A percentile compares a stretch with the other conserved stretches of the same genome.
Evolutionary conservation across 192 early-diverging fungal species (phyloP).

Genomic region (Podila minutissima): DNA sequence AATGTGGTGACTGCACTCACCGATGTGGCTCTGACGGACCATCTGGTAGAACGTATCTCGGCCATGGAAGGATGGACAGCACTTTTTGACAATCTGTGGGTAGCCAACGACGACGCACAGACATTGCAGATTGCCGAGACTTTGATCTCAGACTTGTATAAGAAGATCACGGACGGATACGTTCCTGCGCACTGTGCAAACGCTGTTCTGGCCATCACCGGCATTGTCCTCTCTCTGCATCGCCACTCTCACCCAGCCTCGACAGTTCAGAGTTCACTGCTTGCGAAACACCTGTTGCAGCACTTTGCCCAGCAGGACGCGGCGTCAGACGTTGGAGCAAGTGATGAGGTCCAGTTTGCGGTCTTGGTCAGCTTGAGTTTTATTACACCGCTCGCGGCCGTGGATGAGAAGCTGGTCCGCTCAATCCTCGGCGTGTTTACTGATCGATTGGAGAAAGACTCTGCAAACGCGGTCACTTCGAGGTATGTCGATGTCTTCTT

Average conservation of each 20-base stretch:
- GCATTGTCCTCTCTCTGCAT: slow-evolving; percentile 41
- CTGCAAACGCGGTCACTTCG: slow-evolving; percentile 5
- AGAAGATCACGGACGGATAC: slow-evolving; percentile 46
- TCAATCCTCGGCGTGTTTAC: slow-evolving; percentile 37
- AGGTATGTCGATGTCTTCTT: slow-evolving; percentile 8
- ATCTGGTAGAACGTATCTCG: slow-evolving; percentile 57
- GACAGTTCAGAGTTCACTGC: slow-evolving; percentile 27
- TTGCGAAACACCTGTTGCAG: slow-evolving; percentile 44
- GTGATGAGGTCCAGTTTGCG: slow-evolving; percentile 58
- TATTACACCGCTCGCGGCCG: slow-evolving; percentile 41
- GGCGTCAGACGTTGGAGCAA: slow-evolving; percentile 34
- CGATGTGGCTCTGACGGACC: slow-evolving; percentile 62
- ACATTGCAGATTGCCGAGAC: slow-evolving; percentile 28
- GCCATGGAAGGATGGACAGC: slow-evolving; percentile 55
- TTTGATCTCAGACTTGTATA: slow-evolving; percentile 43
- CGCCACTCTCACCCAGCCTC: slow-evolving; percentile 31
- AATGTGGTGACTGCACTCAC: slow-evolving; percentile 58
- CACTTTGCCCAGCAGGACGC: slow-evolving; percentile 33
- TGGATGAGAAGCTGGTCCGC: slow-evolving; percentile 51
- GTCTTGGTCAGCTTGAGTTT: slow-evolving; percentile 48
- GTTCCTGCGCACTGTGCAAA: slow-evolving; percentile 51
- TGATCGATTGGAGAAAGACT: slow-evolving; percentile 20
- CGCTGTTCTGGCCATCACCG: slow-evolving; percentile 53
- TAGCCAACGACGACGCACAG: slow-evolving; percentile 28
- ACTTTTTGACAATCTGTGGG: slow-evolving; percentile 53